These are phyloP conservation scores for Brassica incana DNA, from an alignment of 345 rosid species.

Conservation along the genomic window DNA sequence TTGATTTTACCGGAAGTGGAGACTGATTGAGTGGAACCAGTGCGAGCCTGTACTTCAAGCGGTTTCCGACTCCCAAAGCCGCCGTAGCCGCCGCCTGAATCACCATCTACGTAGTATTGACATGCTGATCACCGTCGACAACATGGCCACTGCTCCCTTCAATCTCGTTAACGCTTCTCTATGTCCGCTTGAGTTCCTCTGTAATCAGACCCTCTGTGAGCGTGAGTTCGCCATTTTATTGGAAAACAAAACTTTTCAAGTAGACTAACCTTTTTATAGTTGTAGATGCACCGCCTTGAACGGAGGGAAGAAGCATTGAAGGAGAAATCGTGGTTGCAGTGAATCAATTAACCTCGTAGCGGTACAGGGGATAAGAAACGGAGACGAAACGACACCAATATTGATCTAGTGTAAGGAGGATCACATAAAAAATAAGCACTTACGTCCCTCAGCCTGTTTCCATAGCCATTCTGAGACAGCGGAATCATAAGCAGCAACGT, in stretches of 20 bases:
- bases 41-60: constrained; percentile 79
- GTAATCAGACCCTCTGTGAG: constrained; percentile 42
- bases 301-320: background rate
- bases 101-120: constrained; percentile 47
- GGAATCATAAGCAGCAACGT: constrained; percentile 86
- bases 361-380: background rate
- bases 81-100: constrained; percentile 65
- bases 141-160: constrained; percentile 30
- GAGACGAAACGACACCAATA: background rate
- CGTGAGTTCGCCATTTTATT: too few species aligned
- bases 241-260: too few species aligned
- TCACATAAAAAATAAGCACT: constrained; percentile 11
- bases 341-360: background rate
- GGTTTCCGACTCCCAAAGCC: constrained; percentile 80
- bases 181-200: constrained; percentile 25
- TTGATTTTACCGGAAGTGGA: constrained; percentile 75
- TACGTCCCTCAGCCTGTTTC: constrained; percentile 79
- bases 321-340: background rate
- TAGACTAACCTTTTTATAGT: too few species aligned
- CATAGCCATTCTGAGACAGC: constrained; percentile 96
- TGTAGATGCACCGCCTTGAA: background rate
- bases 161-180: constrained; percentile 27
- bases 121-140: constrained; percentile 24
- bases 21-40: constrained; percentile 80
- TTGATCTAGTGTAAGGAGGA: background rate